Conservation (phyloP, 2,329 filamentous ascomycete genomes). For the Fusarium annulatum region DNA sequence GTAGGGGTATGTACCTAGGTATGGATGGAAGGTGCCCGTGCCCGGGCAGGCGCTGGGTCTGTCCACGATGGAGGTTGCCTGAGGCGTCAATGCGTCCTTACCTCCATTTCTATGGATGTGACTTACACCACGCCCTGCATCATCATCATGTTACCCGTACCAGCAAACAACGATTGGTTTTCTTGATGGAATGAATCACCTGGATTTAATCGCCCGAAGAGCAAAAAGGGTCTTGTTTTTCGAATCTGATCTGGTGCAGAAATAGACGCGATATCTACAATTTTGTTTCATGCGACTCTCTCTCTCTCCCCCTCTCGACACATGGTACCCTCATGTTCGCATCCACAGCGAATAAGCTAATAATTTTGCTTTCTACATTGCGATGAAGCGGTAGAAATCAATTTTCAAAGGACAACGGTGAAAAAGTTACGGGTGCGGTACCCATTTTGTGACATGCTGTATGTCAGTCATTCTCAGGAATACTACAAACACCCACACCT, state of each 20-base stretch:
- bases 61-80: slow-evolving; percentile 12
- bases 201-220: background rate
- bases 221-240: background rate
- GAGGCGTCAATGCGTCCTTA: slow-evolving; percentile 14
- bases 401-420: background rate
- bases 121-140: slow-evolving; percentile 15
- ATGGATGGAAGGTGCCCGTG: background rate
- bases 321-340: slow-evolving; percentile 1
- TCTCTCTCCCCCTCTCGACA: background rate
- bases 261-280: background rate
- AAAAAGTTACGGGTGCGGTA: background rate
- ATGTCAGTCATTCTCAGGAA: slow-evolving; percentile 21
- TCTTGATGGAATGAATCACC: background rate
- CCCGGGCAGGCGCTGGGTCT: background rate
- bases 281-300: slow-evolving; percentile 4
- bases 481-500: slow-evolving; percentile 20
- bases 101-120: background rate
- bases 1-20: too few relatives aligned
- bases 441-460: slow-evolving; percentile 1
- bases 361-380: slow-evolving; percentile 3
- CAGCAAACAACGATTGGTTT: background rate
- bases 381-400: slow-evolving; percentile 12
- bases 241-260: background rate
- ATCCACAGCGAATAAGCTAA: slow-evolving; percentile 24
- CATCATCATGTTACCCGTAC: background rate